These are phyloP conservation scores for Aspergillus sclerotioniger DNA, from an alignment of 495 filamentous ascomycete genomes.

Conservation along the genomic window DNA sequence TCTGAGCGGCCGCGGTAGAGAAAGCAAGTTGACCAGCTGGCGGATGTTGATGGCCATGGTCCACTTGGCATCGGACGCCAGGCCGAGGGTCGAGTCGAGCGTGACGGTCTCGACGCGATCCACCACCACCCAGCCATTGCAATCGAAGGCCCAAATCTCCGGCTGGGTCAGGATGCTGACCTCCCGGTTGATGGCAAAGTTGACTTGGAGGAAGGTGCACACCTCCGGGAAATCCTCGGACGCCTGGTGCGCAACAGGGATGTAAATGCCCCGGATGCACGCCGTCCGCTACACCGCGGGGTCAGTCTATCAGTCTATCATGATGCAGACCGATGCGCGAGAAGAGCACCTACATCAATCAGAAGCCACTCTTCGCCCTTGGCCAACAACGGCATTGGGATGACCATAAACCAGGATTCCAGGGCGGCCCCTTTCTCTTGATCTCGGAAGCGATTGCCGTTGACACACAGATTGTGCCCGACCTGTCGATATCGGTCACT, in stretches of 20 bases:
- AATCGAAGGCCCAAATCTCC: background rate
- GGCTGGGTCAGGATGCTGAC: background rate
- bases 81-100: slow-evolving; percentile 1
- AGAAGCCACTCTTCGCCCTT: slow-evolving; percentile 2
- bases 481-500: background rate
- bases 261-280: slow-evolving; percentile 8
- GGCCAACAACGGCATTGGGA: slow-evolving; percentile 6
- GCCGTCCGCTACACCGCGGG: background rate
- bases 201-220: slow-evolving; percentile 7
- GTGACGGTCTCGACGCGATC: background rate
- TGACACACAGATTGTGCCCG: slow-evolving; percentile 6
- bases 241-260: slow-evolving; percentile 6
- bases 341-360: slow-evolving; percentile 5
- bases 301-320: background rate
- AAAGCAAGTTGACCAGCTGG: slow-evolving; percentile 6
- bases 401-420: slow-evolving; percentile 10
- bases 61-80: background rate
- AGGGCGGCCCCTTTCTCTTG: slow-evolving; percentile 4
- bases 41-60: slow-evolving; percentile 5
- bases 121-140: background rate
- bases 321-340: background rate
- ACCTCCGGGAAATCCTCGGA: slow-evolving; percentile 5
- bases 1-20: background rate
- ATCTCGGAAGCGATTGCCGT: slow-evolving; percentile 2
- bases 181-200: background rate